Percentiles rank a stretch among this genome's conserved stretches.
Conservation (phyloP, 2,329 filamentous ascomycete species). For the Tothia fuscella region DNA sequence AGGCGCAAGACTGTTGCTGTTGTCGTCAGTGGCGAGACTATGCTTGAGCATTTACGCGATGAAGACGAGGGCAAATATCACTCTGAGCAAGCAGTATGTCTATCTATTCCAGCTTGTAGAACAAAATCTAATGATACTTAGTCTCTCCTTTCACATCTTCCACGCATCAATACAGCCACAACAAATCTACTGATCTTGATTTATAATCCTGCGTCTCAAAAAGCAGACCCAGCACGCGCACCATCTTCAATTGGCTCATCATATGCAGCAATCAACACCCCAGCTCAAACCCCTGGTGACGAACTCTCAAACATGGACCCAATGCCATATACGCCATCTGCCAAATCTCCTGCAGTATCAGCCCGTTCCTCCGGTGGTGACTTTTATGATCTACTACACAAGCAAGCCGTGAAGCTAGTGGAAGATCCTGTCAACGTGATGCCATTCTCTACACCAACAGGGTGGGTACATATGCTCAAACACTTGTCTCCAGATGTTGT, state of each 20-base stretch:
- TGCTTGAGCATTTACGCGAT: constrained; percentile 42
- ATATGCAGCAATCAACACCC: constrained; percentile 68
- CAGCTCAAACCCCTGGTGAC: constrained; percentile 55
- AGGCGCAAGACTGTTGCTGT: constrained; percentile 66
- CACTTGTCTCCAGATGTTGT: constrained; percentile 76
- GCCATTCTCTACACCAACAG: constrained; percentile 73
- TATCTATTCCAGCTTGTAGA: background rate
- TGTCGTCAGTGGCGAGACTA: constrained; percentile 69
- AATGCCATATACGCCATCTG: constrained; percentile 29
- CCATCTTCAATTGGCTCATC: constrained; percentile 62
- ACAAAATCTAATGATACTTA: constrained; percentile 15
- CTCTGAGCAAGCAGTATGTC: constrained; percentile 71
- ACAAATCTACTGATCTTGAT: constrained; percentile 80
- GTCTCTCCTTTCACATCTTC: constrained; percentile 75
- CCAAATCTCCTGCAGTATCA: constrained; percentile 24
- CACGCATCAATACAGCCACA: constrained; percentile 59
- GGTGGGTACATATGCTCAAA: constrained; percentile 75
- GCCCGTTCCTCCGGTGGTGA: constrained; percentile 34
- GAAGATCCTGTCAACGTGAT: constrained; percentile 79
- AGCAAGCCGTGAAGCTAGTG: constrained; percentile 66
- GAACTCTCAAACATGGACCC: constrained; percentile 37
- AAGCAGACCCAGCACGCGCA: constrained; percentile 41
- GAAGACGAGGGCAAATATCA: constrained; percentile 42
- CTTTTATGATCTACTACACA: constrained; percentile 67
- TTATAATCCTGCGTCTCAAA: constrained; percentile 56